phyloP scores from a whole-genome alignment of 2,329 filamentous ascomycete genomes.

The Paraphaeosphaeria minitans region DNA sequence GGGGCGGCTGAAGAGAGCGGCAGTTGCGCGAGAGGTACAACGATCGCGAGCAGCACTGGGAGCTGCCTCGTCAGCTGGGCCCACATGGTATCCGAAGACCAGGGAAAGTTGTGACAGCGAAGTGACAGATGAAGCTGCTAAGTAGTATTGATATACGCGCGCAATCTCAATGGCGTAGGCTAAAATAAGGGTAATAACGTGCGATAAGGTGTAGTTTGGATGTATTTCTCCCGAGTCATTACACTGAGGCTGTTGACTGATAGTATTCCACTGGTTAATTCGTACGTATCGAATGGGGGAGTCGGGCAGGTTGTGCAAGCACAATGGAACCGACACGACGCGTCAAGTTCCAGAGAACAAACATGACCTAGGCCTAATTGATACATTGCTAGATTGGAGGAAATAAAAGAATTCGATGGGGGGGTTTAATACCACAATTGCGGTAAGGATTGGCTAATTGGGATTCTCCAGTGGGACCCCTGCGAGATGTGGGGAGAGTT shows the following conservation, averaged over 20 bases:
- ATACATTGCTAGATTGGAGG: background rate
- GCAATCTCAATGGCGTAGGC: conserved; percentile 4
- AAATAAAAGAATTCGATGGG: conserved; percentile 8
- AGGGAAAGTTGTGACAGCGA: conserved; percentile 2
- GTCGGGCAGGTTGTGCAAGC: background rate
- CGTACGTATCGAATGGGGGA: background rate
- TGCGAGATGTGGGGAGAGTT: conserved; percentile 7
- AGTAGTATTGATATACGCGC: conserved; percentile 2
- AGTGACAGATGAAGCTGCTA: conserved; percentile 9
- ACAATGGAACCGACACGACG: background rate
- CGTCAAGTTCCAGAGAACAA: background rate
- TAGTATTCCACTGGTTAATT: background rate
- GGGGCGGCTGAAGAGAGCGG: conserved; percentile 19
- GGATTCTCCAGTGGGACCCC: conserved; percentile 1
- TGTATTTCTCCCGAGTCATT: background rate
- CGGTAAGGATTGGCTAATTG: conserved; percentile 10
- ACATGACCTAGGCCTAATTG: conserved; percentile 5
- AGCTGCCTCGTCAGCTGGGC: conserved; percentile 9
- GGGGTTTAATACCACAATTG: conserved; percentile 3
- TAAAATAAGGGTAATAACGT: conserved; percentile 2
- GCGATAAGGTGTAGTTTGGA: background rate
- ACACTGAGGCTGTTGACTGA: background rate
- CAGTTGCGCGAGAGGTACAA: conserved; percentile 10
- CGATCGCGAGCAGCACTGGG: conserved; percentile 13
- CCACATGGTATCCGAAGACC: conserved; percentile 14